These are phyloP conservation scores for Camellia oleifera DNA, from an alignment of 179 eudicot species.

Conservation along the genomic window DNA sequence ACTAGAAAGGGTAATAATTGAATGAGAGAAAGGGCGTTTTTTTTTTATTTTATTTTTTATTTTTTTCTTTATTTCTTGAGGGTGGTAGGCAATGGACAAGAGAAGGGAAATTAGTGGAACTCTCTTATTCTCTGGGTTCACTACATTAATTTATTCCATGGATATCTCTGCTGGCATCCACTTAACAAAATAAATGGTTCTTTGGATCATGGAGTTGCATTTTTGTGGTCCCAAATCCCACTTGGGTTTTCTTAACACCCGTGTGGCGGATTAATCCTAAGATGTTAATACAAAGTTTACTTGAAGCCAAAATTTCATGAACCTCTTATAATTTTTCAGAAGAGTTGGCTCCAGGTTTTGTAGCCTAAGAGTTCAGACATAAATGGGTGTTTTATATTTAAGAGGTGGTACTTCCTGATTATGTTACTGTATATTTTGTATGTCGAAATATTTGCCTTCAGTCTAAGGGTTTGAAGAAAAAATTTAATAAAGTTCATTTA, in stretches of 20 bases:
- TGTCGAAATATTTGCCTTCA: neutral
- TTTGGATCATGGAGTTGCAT: neutral
- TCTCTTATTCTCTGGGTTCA: too few relatives aligned
- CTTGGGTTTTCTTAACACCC: neutral
- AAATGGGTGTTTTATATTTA: neutral
- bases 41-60: neutral
- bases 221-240: neutral
- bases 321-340: neutral
- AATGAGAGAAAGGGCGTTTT: neutral
- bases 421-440: neutral
- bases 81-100: too few relatives aligned
- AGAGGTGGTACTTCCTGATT: neutral
- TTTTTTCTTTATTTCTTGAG: too few relatives aligned
- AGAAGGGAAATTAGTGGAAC: neutral
- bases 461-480: neutral
- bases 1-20: neutral
- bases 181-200: neutral
- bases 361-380: neutral
- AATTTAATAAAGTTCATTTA: neutral
- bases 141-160: too few relatives aligned
- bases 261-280: neutral
- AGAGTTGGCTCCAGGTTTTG: neutral
- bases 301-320: neutral
- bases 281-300: neutral
- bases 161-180: neutral